Percentiles rank a stretch among this genome's conserved stretches.
These are phyloP conservation scores for Sherardia arvensis DNA, from an alignment of 257 asterid species.

Conservation along the genomic window DNA sequence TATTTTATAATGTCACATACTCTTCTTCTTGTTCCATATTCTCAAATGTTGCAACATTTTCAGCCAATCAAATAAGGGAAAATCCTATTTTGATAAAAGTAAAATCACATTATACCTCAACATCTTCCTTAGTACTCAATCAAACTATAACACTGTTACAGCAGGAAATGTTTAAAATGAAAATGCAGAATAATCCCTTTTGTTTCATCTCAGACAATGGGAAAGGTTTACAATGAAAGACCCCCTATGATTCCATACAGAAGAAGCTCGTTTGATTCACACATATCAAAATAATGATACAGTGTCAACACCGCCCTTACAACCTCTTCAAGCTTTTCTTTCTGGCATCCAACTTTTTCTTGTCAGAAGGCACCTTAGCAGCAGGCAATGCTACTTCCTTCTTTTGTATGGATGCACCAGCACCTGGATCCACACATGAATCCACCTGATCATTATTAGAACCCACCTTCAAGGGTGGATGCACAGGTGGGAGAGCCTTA, in stretches of 20 bases:
- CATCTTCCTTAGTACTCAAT: not conserved
- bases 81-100: too few relatives aligned
- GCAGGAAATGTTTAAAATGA: too few relatives aligned
- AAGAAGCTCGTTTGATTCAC: not conserved
- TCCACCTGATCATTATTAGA: slow-evolving; percentile 36
- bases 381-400: slow-evolving; percentile 49
- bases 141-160: too few relatives aligned
- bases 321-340: slow-evolving; percentile 90
- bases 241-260: not conserved
- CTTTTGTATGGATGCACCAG: slow-evolving; percentile 44
- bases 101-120: too few relatives aligned
- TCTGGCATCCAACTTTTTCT: slow-evolving; percentile 86
- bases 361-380: slow-evolving; percentile 56
- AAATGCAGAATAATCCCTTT: too few relatives aligned
- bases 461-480: slow-evolving; percentile 32
- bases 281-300: not conserved
- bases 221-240: too few relatives aligned
- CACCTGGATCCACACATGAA: slow-evolving; percentile 39
- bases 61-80: too few relatives aligned
- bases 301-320: slow-evolving; percentile 14
- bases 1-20: too few relatives aligned
- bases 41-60: too few relatives aligned
- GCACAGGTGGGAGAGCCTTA: slow-evolving; percentile 28
- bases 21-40: too few relatives aligned
- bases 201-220: too few relatives aligned